Conservation (phyloP, 2,329 filamentous ascomycete species). For the Calonectria fujianensis region DNA sequence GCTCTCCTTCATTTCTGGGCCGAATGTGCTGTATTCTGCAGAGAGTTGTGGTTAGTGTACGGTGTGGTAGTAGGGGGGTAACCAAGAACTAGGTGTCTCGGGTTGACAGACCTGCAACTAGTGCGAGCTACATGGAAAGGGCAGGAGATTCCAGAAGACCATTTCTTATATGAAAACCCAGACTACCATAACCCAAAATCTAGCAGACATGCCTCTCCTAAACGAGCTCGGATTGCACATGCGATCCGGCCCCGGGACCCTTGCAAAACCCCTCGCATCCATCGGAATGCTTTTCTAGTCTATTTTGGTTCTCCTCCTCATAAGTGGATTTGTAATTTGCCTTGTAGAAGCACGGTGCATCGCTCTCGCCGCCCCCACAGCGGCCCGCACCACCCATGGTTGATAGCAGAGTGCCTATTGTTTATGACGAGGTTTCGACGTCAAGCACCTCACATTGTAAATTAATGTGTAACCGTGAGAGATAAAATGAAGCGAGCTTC, state of each 20-base stretch:
- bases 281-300: not conserved
- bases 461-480: not conserved
- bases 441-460: not conserved
- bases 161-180: not conserved
- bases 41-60: not conserved
- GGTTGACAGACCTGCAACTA: not conserved
- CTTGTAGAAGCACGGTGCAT: not conserved
- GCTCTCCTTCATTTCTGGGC: not conserved
- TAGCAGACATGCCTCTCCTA: not conserved
- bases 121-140: not conserved
- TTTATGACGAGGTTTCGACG: not conserved
- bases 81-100: not conserved
- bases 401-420: not conserved
- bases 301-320: not conserved
- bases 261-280: not conserved
- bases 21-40: no score
- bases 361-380: not conserved
- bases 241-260: not conserved
- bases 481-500: not conserved
- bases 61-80: no score
- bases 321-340: not conserved
- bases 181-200: not conserved
- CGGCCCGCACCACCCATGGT: not conserved
- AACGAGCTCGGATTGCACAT: not conserved
- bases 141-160: not conserved